Base-by-base conservation (phyloP, 2,329 filamentous ascomycete species). In the Diaporthe sp. region DNA sequence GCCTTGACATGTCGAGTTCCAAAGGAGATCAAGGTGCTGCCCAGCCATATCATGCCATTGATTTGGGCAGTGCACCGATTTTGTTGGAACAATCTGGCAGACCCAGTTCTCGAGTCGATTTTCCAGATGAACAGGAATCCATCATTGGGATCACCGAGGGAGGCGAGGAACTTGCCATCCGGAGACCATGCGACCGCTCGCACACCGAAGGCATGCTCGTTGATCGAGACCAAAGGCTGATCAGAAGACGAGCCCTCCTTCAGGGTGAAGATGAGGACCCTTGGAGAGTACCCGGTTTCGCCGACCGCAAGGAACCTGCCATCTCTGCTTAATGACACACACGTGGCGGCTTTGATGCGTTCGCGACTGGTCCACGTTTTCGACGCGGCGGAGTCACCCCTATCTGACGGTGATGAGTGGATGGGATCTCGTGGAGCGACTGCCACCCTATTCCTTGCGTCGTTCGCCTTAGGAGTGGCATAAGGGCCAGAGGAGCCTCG, bases 81-180 rank as follows among this genome's bases (percentile, higher is more conserved):
- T 79, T 98, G 87, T 90, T 98, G 81, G 88, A 96, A 89, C 44
- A 98, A 86, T 78, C 89, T 95, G 2, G 95, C 93, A 27, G 93
- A 89, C 25, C 96, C 96, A 13, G 91, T 97, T 65, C 92, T 93
- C n/a, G 93, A 85, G 79, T 97, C 95, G 77, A 98, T 90, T 78
- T 88, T 91, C 96, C 96, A 98, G 37, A 98, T 89, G 81, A 96
- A 97, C 27, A 99, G 87, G 81, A 97, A 98, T 1, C 96, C 96
- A 83, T 99, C 97, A 81, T 98, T 98, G 72, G 94, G 90, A 25
- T 93, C 91, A 37, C 97, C 97, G 17, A 99, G 88, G 27, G 95
- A 97, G 3, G 97, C 97, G 44, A 99, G 88, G 82, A 93, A 97
- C 77, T 90, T 93, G 17, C 94, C 94, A 82, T 98, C 94, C 0